Evolutionary conservation across 345 rosid species (phyloP), one percentile per base, ranked within the genome.

Genomic region (Excoecaria agallocha): DNA sequence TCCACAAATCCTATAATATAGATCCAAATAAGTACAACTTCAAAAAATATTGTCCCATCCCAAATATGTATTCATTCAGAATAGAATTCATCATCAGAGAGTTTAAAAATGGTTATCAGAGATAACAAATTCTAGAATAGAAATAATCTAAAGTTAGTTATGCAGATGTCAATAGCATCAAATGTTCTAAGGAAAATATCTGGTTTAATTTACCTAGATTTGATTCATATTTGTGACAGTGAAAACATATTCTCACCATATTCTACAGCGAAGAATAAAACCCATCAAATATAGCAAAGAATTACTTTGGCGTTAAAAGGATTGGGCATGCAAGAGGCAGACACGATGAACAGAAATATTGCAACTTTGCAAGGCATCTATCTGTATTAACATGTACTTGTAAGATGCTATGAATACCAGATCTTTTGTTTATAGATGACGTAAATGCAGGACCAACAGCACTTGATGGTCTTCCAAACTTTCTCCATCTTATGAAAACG

Each of bases 381-480:
- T 7, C 46, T 55, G 20, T 6, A 67, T 1, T 41, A n/a, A 43
- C 30, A 39, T 72, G 4, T 1, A 22, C 49, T 25, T 0, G 49
- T 9, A 13, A 56, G 17, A 62, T 39, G n/a, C 8, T 37, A 24
- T 6, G 20, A 69, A 56, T 74, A 96, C 99, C 99, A 64, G 89
- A 87, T 88, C 88, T 86, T 88, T 96, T 93, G 87, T 96, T 87
- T 65, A 89, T 81, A 25, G 97, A 86, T 60, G 90, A 84, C 57
- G 87, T 69, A 78, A 89, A 85, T 58, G 84, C 80, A 9, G 96
- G 98, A 81, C 94, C 93, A 76, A 90, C 91, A 71, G 96, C 96
- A 84, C 79, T 90, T n/a, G 97, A 93, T 61, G 91, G 89, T 83
- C 87, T 90, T 80, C 95, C 91, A 81, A 76, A 76, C 80, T 84